phyloP scores from a whole-genome alignment of 495 filamentous ascomycete genomes.

The Tuber umbilicatum region DNA sequence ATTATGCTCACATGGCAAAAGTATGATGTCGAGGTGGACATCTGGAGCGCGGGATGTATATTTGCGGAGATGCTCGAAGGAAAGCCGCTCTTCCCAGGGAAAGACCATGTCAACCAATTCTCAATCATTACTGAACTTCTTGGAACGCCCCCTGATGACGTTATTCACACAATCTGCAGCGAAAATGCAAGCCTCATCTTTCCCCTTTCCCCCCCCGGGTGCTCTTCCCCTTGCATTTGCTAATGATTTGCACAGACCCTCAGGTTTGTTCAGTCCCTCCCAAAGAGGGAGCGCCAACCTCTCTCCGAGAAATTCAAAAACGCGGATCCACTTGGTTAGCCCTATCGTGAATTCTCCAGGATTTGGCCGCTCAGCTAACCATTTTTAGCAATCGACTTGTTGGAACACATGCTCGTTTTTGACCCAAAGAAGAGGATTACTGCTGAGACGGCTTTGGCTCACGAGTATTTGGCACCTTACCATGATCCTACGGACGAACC shows the following conservation, averaged over 20 bases:
- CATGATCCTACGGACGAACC: constrained; percentile 97
- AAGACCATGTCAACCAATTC: constrained; percentile 99
- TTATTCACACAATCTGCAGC: constrained; percentile 95
- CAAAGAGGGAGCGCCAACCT: constrained; percentile 88
- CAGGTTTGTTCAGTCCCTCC: constrained; percentile 93
- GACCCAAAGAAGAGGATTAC: constrained; percentile 87
- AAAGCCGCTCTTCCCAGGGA: constrained; percentile 95
- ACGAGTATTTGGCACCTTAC: constrained; percentile 92
- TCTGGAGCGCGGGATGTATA: constrained; percentile 98
- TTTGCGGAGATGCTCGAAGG: constrained; percentile 99
- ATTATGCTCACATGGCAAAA: constrained; percentile 99
- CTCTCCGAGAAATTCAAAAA: constrained; percentile 91
- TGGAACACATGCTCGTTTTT: constrained; percentile 96
- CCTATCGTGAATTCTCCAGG: not conserved
- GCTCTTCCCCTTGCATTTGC: constrained; percentile 8
- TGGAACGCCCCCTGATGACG: constrained; percentile 96
- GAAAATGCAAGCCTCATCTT: constrained; percentile 67
- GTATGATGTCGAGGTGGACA: constrained; percentile 98
- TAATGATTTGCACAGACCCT: constrained; percentile 59
- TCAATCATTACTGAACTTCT: constrained; percentile 98
- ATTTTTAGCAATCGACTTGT: constrained; percentile 72
- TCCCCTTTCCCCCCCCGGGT: constrained; percentile 13
- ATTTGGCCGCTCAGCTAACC: constrained; percentile 11
- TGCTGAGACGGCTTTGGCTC: constrained; percentile 73
- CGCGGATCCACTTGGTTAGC: constrained; percentile 77